phyloP scores from a whole-genome alignment of 2,329 filamentous ascomycete genomes.

The Ceratocystis destructans region DNA sequence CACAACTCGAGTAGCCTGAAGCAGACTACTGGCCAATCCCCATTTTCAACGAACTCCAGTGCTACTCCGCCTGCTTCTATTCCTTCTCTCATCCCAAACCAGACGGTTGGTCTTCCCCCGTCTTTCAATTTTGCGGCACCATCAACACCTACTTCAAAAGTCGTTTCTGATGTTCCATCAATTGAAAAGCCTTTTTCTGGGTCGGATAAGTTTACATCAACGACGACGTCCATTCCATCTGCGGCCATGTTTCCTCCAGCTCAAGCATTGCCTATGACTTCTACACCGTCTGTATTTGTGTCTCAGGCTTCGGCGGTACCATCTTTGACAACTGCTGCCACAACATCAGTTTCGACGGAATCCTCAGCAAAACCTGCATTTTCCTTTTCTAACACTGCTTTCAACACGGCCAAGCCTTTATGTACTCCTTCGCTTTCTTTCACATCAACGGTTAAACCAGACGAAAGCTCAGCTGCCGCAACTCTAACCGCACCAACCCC shows the following conservation, averaged over 20 bases:
- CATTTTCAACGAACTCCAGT: background rate
- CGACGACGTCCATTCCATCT: background rate
- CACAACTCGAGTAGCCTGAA: too few relatives aligned
- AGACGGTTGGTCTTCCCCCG: background rate
- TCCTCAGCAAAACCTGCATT: background rate
- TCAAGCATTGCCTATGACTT: background rate
- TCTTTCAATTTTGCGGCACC: background rate
- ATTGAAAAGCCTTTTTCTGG: background rate
- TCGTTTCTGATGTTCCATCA: background rate
- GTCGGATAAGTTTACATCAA: background rate
- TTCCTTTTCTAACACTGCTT: background rate
- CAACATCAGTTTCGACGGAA: background rate
- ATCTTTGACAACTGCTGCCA: background rate
- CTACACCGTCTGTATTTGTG: background rate
- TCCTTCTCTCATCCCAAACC: background rate
- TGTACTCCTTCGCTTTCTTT: slow-evolving; percentile 5
- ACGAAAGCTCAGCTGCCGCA: background rate
- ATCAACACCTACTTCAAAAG: background rate
- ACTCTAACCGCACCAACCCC: background rate
- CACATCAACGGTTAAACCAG: background rate
- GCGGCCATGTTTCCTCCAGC: background rate
- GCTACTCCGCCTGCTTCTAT: background rate
- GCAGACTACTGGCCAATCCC: background rate
- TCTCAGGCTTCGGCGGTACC: background rate
- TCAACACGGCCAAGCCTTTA: background rate